Percentiles rank a stretch among this genome's conserved stretches.
phyloP scores from a whole-genome alignment of 495 filamentous ascomycete species.

The Lasiosphaeria hispida region DNA sequence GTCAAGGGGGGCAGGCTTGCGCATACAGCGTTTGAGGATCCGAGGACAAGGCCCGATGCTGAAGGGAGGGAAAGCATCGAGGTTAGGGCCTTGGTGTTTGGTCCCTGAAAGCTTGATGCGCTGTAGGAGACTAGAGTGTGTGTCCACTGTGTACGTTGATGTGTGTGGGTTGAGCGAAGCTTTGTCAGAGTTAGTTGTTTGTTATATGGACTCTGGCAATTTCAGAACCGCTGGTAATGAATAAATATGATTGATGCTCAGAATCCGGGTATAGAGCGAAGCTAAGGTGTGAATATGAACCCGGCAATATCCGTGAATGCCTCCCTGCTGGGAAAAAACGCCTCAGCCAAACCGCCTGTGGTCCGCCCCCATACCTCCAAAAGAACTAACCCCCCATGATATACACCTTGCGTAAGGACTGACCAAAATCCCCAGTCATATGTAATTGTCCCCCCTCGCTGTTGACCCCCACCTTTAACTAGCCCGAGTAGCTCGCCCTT shows the following conservation, averaged over 20 bases:
- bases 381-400: background rate
- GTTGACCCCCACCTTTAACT: slow-evolving; percentile 14
- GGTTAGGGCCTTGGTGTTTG: slow-evolving; percentile 81
- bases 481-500: slow-evolving; percentile 30
- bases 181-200: background rate
- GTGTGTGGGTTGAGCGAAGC: background rate
- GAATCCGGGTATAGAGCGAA: slow-evolving; percentile 7
- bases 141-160: background rate
- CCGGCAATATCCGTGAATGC: background rate
- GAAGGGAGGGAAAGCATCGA: slow-evolving; percentile 79
- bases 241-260: background rate
- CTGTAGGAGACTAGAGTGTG: background rate
- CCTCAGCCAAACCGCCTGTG: background rate
- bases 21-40: slow-evolving; percentile 80
- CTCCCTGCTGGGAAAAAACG: background rate
- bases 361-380: background rate
- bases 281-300: background rate
- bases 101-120: slow-evolving; percentile 39
- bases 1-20: slow-evolving; percentile 65
- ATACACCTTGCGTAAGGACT: background rate
- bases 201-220: background rate
- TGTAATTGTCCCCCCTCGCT: background rate
- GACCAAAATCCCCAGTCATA: slow-evolving; percentile 1
- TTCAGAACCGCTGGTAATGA: background rate
- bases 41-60: slow-evolving; percentile 58